These are phyloP conservation scores for Annulohypoxylon bovei DNA, from an alignment of 495 filamentous ascomycete species.

Conservation along the genomic window DNA sequence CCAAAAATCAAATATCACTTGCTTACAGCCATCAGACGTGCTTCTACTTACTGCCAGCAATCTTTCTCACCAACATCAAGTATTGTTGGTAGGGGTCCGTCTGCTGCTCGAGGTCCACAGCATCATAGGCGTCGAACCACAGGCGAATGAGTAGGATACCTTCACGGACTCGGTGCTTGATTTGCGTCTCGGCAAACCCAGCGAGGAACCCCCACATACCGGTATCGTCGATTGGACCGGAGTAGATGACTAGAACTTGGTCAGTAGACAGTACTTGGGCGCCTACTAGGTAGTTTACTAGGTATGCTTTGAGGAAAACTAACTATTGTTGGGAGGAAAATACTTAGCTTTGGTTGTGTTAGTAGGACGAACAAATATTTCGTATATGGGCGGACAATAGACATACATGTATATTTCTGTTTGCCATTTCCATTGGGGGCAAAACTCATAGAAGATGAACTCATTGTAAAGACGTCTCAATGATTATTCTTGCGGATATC, in stretches of 20 bases:
- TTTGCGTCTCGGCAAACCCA: neutral
- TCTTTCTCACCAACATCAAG: conserved; percentile 5
- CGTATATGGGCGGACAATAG: neutral
- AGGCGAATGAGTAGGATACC: neutral
- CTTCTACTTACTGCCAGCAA: conserved; percentile 13
- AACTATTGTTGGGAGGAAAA: conserved; percentile 11
- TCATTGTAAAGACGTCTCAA: neutral
- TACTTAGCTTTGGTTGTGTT: conserved; percentile 16
- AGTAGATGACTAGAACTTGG: neutral
- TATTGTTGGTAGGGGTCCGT: neutral
- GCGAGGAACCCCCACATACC: neutral
- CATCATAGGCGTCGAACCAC: conserved; percentile 16
- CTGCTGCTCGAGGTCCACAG: neutral
- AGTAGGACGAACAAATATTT: neutral
- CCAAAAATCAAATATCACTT: neutral
- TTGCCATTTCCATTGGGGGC: neutral
- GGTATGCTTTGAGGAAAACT: neutral
- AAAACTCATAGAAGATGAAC: neutral
- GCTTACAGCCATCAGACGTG: neutral
- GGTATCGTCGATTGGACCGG: neutral
- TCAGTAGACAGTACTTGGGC: neutral
- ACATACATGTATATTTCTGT: conserved; percentile 11
- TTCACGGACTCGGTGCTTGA: neutral
- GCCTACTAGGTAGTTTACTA: too few relatives aligned
- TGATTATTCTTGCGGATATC: neutral